These are phyloP conservation scores for Coemansia biformis DNA, from an alignment of 192 early-diverging fungal species.

Conservation along the genomic window DNA sequence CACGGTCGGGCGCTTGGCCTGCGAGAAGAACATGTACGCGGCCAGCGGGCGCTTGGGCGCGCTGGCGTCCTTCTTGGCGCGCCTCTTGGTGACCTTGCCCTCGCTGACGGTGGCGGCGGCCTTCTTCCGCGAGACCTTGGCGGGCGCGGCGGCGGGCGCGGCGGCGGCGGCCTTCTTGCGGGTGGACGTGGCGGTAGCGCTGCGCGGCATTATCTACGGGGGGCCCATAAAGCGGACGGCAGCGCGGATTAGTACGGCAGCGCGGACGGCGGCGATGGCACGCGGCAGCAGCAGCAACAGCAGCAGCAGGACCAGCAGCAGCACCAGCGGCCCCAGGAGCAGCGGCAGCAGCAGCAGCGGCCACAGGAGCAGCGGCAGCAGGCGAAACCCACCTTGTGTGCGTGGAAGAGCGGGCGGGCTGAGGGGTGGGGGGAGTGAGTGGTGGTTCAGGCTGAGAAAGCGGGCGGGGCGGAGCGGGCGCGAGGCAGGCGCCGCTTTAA, in stretches of 20 bases:
- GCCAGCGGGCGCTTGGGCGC: constrained; percentile 89
- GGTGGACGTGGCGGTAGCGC: constrained; percentile 10
- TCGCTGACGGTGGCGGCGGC: constrained; percentile 2
- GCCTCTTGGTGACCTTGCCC: constrained; percentile 52
- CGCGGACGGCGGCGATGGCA: too few species aligned
- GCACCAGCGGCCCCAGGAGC: too few species aligned
- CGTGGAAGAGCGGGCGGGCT: neutral
- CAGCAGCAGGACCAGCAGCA: too few species aligned
- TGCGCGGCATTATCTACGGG: constrained; percentile 27
- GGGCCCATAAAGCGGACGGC: too few species aligned
- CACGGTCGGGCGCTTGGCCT: constrained; percentile 71
- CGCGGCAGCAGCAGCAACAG: too few species aligned
- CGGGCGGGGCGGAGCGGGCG: too few species aligned
- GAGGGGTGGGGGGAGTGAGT: constrained; percentile 1
- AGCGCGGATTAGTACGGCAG: too few species aligned
- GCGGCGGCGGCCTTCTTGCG: constrained; percentile 11
- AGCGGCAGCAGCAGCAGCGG: too few species aligned
- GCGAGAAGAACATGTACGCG: constrained; percentile 87
- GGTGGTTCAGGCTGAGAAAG: neutral
- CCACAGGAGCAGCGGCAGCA: neutral
- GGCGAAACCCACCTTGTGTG: neutral
- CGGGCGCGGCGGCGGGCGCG: neutral
- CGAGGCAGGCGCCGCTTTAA: neutral
- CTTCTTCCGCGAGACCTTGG: constrained; percentile 8
- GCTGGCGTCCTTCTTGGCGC: constrained; percentile 73